Percentiles rank a stretch among this genome's conserved stretches.
Conservation (phyloP, 331 rosid genomes). For the Quercus tomentella region DNA sequence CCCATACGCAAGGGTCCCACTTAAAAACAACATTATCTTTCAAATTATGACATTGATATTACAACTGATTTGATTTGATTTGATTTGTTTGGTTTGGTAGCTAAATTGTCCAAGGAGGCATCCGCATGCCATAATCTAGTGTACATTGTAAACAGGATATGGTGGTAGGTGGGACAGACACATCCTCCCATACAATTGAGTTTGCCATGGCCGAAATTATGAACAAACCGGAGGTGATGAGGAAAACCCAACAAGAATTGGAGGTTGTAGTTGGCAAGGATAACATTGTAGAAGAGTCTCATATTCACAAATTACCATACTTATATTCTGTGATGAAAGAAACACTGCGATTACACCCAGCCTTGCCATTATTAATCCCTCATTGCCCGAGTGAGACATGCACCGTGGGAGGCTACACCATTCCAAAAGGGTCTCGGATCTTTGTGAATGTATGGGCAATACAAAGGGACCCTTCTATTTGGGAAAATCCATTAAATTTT, state of each 20-base stretch:
- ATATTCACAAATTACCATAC: too few relatives aligned
- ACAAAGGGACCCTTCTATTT: constrained; percentile 35
- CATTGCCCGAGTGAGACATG: constrained; percentile 61
- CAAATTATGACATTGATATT: too few relatives aligned
- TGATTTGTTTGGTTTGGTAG: too few relatives aligned
- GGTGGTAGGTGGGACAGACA: constrained; percentile 74
- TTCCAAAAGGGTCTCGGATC: constrained; percentile 69
- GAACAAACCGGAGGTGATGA: too few relatives aligned
- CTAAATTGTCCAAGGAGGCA: background rate
- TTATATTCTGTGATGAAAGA: constrained; percentile 70
- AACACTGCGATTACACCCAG: constrained; percentile 65
- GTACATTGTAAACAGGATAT: constrained; percentile 45
- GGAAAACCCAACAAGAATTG: too few relatives aligned
- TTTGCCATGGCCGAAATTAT: too few relatives aligned
- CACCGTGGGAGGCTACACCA: constrained; percentile 54
- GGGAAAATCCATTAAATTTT: constrained; percentile 62
- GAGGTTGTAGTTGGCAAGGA: too few relatives aligned
- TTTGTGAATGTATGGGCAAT: constrained; percentile 40
- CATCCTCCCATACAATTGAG: constrained; percentile 53
- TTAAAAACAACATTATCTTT: too few relatives aligned
- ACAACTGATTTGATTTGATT: too few relatives aligned
- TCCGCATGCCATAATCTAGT: background rate
- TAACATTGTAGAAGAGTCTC: too few relatives aligned
- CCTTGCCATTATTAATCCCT: constrained; percentile 57
- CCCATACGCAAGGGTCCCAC: too few relatives aligned